Evolutionary conservation across 805 yeast species (phyloP), one percentile per base, ranked within the genome.

Genomic region (Wickerhamiella azyma): DNA sequence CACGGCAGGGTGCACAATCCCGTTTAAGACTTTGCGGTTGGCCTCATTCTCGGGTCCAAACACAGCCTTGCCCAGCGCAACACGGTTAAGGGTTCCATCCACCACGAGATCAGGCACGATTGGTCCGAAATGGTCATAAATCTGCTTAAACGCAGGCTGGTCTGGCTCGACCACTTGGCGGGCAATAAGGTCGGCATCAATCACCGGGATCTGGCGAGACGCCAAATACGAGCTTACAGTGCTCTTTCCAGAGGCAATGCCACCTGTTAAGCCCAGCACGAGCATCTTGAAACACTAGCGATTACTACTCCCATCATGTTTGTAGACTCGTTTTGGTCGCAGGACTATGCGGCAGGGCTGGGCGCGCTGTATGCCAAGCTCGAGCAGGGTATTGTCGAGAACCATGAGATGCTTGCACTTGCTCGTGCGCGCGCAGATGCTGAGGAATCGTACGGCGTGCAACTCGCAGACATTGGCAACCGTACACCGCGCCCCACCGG

Each of bases 201-300:
- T 71, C 1, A 92, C 63, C 0, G 81, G 71, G 56, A 78, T 71
- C 16, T 38, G 39, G 9, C 74, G 63, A 9, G 74, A 72, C 4
- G 61, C 50, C 9, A 92, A 64, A 30, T 73, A 61, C 14, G 65
- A 58, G 0, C 96, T 84, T 0, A 84, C 96, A 0, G 97, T 89
- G 16, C 94, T 81, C 58, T 92, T 92, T 2, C 99, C 99, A n/a
- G 92, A 74, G 5, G 96, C 95, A 42, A 92, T 92, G 1, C 96
- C 96, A 1, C 99, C 99, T 0, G 98, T 92, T n/a, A 92, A 72
- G 1, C 99, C 99, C 5, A 92, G 73, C 28, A 92, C 72, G 39
- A 92, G 72, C 98, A 92, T 89, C 29, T 8, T 5, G 10, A 26
- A 3, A 9, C 4, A 6, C 28, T 26, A 26, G 9, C 28, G 9